Evolutionary conservation across 2,329 filamentous ascomycete genomes (phyloP).

Genomic region (Trichothecium roseum): DNA sequence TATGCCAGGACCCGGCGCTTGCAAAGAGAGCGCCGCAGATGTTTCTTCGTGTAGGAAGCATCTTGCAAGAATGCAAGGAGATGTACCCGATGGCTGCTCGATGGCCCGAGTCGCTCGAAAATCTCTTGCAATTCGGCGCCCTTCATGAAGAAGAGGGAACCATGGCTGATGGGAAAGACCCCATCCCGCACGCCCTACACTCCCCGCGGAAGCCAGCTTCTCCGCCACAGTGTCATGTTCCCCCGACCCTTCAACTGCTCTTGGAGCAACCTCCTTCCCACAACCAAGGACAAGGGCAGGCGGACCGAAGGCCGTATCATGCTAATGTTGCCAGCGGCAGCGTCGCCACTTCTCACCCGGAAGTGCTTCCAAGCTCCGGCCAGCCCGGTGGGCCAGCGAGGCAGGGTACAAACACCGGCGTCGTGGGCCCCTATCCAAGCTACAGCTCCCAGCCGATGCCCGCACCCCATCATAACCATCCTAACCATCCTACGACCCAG

Average conservation of each 20-base stretch:
- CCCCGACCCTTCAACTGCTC: slow-evolving; percentile 3
- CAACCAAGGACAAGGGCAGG: too few species aligned
- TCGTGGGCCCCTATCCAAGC: too few species aligned
- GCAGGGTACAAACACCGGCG: too few species aligned
- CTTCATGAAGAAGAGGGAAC: slow-evolving; percentile 30
- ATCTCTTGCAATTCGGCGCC: slow-evolving; percentile 30
- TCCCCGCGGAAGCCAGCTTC: slow-evolving; percentile 3
- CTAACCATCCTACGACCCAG: too few species aligned
- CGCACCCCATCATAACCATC: too few species aligned
- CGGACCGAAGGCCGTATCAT: too few species aligned
- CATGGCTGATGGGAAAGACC: slow-evolving; percentile 37
- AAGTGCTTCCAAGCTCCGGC: too few species aligned
- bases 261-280: too few species aligned
- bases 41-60: slow-evolving; percentile 31
- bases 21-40: slow-evolving; percentile 31
- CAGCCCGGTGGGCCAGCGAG: too few species aligned
- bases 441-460: too few species aligned
- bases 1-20: slow-evolving; percentile 30
- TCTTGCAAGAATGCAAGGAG: slow-evolving; percentile 36
- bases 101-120: slow-evolving; percentile 40
- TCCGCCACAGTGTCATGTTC: slow-evolving; percentile 5
- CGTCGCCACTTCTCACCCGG: too few species aligned
- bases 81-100: slow-evolving; percentile 43
- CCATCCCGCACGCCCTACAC: slow-evolving; percentile 12
- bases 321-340: too few species aligned